phyloP scores from a whole-genome alignment of 768 basidiomycete species.

The Boletus sensibilis region DNA sequence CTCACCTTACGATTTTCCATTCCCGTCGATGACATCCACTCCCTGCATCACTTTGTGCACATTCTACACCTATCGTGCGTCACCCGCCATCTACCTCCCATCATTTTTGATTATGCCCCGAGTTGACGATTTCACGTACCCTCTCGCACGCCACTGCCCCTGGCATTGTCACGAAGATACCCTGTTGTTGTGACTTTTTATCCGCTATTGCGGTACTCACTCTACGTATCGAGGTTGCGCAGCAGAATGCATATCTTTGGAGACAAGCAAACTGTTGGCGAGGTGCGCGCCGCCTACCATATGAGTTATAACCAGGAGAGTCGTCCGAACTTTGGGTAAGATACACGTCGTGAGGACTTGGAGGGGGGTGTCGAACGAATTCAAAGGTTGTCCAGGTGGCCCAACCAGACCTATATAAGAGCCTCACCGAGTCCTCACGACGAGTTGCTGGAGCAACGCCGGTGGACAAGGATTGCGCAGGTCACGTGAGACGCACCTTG shows the following conservation, averaged over 20 bases:
- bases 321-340: not conserved
- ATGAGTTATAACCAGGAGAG: too few species aligned
- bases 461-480: not conserved
- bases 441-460: not conserved
- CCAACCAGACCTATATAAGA: not conserved
- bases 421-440: constrained; percentile 7
- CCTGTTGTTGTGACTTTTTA: constrained; percentile 35
- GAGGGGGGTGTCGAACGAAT: not conserved
- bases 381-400: not conserved
- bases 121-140: constrained; percentile 36
- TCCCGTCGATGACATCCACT: constrained; percentile 10
- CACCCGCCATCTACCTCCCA: constrained; percentile 14
- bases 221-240: constrained; percentile 33
- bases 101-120: constrained; percentile 25
- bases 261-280: constrained; percentile 12
- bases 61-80: constrained; percentile 20
- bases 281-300: too few species aligned
- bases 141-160: constrained; percentile 7
- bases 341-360: not conserved
- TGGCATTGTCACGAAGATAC: constrained; percentile 36
- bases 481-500: constrained; percentile 8
- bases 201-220: constrained; percentile 25
- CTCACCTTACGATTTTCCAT: constrained; percentile 23
- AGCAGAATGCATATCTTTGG: constrained; percentile 37
- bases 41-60: not conserved